Conservation (phyloP, 202 grass and related monocot species). For the Zizania palustris region DNA sequence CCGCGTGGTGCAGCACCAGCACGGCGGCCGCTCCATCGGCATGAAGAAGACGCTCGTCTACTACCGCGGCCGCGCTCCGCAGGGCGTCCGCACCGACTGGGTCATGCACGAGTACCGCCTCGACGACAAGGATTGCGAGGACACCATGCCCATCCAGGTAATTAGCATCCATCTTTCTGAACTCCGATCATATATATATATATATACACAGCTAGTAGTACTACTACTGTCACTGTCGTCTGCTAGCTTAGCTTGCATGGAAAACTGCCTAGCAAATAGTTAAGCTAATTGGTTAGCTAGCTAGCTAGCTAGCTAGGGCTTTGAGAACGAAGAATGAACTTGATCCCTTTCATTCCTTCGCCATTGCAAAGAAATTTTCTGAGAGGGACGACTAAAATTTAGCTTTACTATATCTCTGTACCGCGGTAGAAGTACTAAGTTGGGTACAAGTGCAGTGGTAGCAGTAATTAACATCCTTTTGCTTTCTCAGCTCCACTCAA, state of each 20-base stretch:
- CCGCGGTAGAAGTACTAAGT: constrained; percentile 15
- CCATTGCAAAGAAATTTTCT: constrained; percentile 45
- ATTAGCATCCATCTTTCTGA: not conserved
- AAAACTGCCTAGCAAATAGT: not conserved
- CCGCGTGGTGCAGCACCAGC: constrained; percentile 59
- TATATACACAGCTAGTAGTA: too few relatives aligned
- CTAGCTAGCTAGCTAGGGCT: constrained; percentile 13
- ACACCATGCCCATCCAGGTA: constrained; percentile 83
- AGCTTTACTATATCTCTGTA: constrained; percentile 46
- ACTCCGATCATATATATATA: too few relatives aligned
- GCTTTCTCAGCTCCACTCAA: constrained; percentile 20
- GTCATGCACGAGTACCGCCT: constrained; percentile 98
- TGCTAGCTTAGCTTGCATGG: not conserved
- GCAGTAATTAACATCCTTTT: constrained; percentile 33
- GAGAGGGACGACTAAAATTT: constrained; percentile 39
- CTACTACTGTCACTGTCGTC: not conserved
- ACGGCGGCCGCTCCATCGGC: constrained; percentile 64
- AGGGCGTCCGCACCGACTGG: constrained; percentile 86
- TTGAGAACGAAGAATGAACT: constrained; percentile 8
- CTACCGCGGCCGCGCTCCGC: constrained; percentile 93
- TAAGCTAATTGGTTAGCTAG: not conserved
- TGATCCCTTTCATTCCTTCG: constrained; percentile 41
- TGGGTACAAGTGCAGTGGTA: not conserved
- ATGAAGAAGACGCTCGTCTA: constrained; percentile 99
- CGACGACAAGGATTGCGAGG: constrained; percentile 88